Conservation (phyloP, 1,284 basidiomycete genomes). For the Coniferiporia sulphurascens region DNA sequence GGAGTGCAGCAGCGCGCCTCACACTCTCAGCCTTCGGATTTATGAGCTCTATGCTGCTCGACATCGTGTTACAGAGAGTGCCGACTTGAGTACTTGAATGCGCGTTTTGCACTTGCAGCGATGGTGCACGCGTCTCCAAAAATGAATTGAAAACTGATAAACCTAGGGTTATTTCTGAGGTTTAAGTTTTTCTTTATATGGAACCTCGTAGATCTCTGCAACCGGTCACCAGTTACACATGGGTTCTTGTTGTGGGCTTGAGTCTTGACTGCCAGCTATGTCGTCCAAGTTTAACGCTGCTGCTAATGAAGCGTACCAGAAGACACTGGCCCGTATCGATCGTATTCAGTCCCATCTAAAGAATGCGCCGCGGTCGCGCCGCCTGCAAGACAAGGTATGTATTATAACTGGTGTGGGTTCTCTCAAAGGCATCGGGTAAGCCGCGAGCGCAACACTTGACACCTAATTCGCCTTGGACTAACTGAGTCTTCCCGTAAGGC, state of each 20-base stretch:
- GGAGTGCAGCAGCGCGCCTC: constrained; percentile 85
- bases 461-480: neutral
- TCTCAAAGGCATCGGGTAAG: constrained; percentile 79
- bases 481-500: constrained; percentile 39
- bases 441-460: neutral
- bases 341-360: constrained; percentile 70
- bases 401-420: constrained; percentile 87
- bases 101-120: neutral
- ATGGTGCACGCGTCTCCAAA: constrained; percentile 1
- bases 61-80: constrained; percentile 39
- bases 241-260: neutral
- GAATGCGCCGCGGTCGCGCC: constrained; percentile 46
- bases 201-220: neutral
- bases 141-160: neutral
- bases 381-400: constrained; percentile 80
- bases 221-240: neutral
- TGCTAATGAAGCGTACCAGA: constrained; percentile 42
- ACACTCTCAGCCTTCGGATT: constrained; percentile 97
- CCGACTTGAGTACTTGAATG: neutral
- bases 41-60: constrained; percentile 85
- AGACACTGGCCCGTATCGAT: constrained; percentile 58
- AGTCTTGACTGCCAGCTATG: neutral
- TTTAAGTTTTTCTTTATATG: neutral
- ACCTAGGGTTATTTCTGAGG: neutral
- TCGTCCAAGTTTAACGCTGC: constrained; percentile 5